Conservation (phyloP, 2,329 filamentous ascomycete genomes). For the Aspergillus udagawae region DNA sequence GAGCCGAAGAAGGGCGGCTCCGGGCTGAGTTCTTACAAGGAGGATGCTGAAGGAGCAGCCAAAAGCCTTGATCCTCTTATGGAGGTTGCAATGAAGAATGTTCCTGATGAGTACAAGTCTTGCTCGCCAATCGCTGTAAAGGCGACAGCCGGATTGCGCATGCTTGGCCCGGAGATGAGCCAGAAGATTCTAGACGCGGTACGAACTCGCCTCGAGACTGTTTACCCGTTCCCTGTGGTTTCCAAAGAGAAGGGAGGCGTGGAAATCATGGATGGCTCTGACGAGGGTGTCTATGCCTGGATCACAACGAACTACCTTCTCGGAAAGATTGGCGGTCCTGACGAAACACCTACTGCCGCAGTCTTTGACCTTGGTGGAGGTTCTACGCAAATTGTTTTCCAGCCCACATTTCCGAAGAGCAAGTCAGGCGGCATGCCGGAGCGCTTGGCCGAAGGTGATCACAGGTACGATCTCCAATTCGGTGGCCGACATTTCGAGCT, state of each 20-base stretch:
- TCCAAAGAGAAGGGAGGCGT: slow-evolving; percentile 81
- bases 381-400: slow-evolving; percentile 97
- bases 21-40: slow-evolving; percentile 78
- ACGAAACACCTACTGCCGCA: slow-evolving; percentile 85
- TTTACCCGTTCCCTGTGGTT: slow-evolving; percentile 93
- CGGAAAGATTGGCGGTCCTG: slow-evolving; percentile 91
- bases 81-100: slow-evolving; percentile 75
- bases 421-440: slow-evolving; percentile 76
- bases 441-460: slow-evolving; percentile 80
- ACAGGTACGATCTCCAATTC: slow-evolving; percentile 91
- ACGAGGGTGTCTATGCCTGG: slow-evolving; percentile 98
- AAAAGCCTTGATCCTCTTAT: slow-evolving; percentile 84
- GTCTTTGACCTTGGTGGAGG: slow-evolving; percentile 95
- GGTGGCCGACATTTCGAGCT: slow-evolving; percentile 86
- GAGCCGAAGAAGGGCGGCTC: slow-evolving; percentile 75
- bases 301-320: slow-evolving; percentile 98
- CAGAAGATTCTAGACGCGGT: slow-evolving; percentile 83
- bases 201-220: slow-evolving; percentile 74
- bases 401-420: slow-evolving; percentile 81
- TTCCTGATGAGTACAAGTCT: slow-evolving; percentile 83
- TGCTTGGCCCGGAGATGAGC: slow-evolving; percentile 77
- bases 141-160: slow-evolving; percentile 87
- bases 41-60: slow-evolving; percentile 82
- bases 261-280: slow-evolving; percentile 93
- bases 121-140: slow-evolving; percentile 97